These are phyloP conservation scores for Quambalaria eucalypti DNA, from an alignment of 1,284 basidiomycete species.

Conservation along the genomic window DNA sequence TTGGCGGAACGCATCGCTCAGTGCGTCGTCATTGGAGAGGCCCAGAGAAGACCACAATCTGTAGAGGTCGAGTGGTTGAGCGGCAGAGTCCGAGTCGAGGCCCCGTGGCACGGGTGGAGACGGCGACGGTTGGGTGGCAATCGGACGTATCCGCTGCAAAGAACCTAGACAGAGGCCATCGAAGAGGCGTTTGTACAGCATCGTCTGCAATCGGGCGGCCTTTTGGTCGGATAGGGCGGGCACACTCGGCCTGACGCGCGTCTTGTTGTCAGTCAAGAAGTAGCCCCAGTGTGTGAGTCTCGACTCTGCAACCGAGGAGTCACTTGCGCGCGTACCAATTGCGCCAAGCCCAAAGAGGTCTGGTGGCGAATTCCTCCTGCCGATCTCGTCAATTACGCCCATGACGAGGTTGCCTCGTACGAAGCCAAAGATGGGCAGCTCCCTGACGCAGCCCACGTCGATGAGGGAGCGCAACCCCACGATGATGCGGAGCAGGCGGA, in stretches of 20 bases:
- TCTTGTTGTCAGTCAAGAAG: constrained; percentile 36
- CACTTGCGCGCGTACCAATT: no score
- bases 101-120: no score
- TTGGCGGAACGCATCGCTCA: not conserved
- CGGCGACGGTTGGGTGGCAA: constrained; percentile 18
- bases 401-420: constrained; percentile 27
- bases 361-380: no score
- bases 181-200: constrained; percentile 37
- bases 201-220: constrained; percentile 32
- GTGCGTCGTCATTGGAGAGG: not conserved
- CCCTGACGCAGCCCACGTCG: constrained; percentile 14
- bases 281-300: not conserved
- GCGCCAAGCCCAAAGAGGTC: no score
- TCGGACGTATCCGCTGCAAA: constrained; percentile 11
- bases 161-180: not conserved
- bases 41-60: not conserved
- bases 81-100: not conserved
- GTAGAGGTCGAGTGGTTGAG: not conserved
- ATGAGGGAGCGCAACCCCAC: constrained; percentile 2
- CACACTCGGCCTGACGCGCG: constrained; percentile 18
- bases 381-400: constrained; percentile 40
- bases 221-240: constrained; percentile 24
- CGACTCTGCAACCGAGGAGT: not conserved
- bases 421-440: constrained; percentile 37
- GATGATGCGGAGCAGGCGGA: constrained; percentile 53